Conservation (phyloP, 169 alveolate species). For the Plasmodium berghei region DNA sequence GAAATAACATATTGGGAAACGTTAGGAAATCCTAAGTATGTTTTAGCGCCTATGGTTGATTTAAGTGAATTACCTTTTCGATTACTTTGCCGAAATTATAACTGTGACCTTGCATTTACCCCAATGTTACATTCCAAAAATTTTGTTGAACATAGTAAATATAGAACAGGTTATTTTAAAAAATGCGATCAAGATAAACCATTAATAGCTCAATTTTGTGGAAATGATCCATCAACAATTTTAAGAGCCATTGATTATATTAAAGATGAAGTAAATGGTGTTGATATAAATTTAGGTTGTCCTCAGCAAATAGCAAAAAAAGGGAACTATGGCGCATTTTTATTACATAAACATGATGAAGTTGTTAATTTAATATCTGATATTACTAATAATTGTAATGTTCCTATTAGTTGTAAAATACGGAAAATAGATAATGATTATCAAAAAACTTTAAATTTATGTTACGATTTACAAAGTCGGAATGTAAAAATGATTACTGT, state of each 20-base stretch:
- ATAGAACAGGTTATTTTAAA: conserved; percentile 80
- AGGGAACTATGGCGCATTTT: conserved; percentile 94
- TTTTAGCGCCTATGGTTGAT: conserved; percentile 87
- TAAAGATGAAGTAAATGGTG: conserved; percentile 92
- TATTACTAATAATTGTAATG: conserved; percentile 83
- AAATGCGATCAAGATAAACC: conserved; percentile 81
- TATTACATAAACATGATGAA: conserved; percentile 91
- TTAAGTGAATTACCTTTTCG: conserved; percentile 87
- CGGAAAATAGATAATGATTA: conserved; percentile 88
- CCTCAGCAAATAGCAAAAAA: conserved; percentile 95
- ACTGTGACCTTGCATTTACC: conserved; percentile 91
- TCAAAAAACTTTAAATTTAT: conserved; percentile 90
- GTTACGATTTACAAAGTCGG: conserved; percentile 89
- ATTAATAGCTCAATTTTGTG: conserved; percentile 92
- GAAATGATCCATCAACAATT: conserved; percentile 90
- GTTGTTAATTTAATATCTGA: conserved; percentile 85
- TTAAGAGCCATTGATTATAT: conserved; percentile 89
- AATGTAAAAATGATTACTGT: conserved; percentile 87
- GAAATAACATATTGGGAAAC: conserved; percentile 80
- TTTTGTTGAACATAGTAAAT: conserved; percentile 83
- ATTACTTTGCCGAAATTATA: conserved; percentile 90
- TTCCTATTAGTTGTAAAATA: conserved; percentile 93
- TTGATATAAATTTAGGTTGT: conserved; percentile 94
- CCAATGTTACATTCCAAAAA: conserved; percentile 93
- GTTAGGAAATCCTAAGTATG: conserved; percentile 79